A percentile compares a stretch with the other conserved stretches of the same genome.
Evolutionary conservation across 805 yeast species (phyloP).

Genomic region (Lachancea mirantina): DNA sequence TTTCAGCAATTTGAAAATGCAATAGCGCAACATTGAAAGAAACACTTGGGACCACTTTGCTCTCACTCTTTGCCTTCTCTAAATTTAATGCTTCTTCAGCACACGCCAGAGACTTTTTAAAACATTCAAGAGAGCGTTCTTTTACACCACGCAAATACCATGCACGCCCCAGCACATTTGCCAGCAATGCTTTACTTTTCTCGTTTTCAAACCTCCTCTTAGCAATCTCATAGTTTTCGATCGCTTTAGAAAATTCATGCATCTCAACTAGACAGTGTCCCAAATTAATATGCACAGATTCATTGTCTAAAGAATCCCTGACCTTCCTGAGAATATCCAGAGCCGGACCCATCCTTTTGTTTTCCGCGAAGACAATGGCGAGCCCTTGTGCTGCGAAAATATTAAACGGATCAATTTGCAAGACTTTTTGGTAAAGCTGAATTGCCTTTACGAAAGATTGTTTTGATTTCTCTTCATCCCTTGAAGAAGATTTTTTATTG

Average conservation of each 20-base stretch:
- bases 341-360: conserved; percentile 65
- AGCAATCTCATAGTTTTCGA: conserved; percentile 83
- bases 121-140: conserved; percentile 57
- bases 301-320: conserved; percentile 81
- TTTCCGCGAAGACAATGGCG: conserved; percentile 87
- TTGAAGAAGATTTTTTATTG: conserved; percentile 38
- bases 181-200: conserved; percentile 55
- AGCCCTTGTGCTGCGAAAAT: conserved; percentile 98
- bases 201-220: conserved; percentile 52
- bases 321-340: conserved; percentile 81
- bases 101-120: conserved; percentile 54
- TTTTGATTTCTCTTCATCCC: conserved; percentile 46
- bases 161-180: conserved; percentile 74
- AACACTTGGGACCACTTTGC: conserved; percentile 37
- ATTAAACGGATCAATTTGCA: conserved; percentile 74
- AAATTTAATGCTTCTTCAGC: conserved; percentile 49
- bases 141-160: conserved; percentile 75
- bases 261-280: conserved; percentile 84
- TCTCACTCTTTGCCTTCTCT: conserved; percentile 18
- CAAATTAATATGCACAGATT: conserved; percentile 72
- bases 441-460: conserved; percentile 85
- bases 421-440: conserved; percentile 82
- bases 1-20: conserved; percentile 82
- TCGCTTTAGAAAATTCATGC: conserved; percentile 75
- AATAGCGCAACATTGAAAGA: conserved; percentile 78